A percentile compares a stretch with the other conserved stretches of the same genome.
Evolutionary conservation across 176 grass and related monocot species (phyloP).

Genomic region (Otatea glauca): DNA sequence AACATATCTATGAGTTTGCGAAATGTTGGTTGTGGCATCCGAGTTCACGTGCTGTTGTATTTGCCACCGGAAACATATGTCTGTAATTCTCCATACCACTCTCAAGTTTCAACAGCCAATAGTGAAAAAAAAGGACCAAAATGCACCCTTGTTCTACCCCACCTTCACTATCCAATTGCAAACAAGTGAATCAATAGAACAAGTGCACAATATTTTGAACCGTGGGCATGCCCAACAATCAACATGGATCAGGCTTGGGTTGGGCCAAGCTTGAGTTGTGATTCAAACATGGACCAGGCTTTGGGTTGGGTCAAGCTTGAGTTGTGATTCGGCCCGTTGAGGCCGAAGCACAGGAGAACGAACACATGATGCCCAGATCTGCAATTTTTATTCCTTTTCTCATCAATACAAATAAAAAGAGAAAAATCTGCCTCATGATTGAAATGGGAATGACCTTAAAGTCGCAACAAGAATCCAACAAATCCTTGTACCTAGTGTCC

Average conservation of each 20-base stretch:
- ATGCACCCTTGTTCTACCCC: neutral
- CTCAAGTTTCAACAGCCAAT: neutral
- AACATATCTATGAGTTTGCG: neutral
- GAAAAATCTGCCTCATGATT: neutral
- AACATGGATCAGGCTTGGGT: neutral
- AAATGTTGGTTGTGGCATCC: no score
- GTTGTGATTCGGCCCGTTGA: neutral
- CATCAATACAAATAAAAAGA: neutral
- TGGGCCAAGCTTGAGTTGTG: neutral
- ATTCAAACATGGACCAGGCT: neutral
- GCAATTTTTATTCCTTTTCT: neutral
- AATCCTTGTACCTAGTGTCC: neutral
- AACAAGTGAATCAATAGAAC: neutral
- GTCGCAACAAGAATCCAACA: slow-evolving; percentile 21
- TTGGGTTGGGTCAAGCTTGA: neutral
- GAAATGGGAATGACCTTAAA: neutral
- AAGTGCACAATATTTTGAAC: neutral
- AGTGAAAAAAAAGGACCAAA: neutral
- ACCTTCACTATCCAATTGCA: neutral
- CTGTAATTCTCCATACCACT: neutral
- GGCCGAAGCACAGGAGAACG: neutral
- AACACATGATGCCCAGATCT: neutral
- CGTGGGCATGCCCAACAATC: neutral
- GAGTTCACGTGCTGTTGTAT: neutral
- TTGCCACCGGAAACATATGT: neutral